Evolutionary conservation across 495 filamentous ascomycete species (phyloP).

Genomic region (Parmelia sp.): DNA sequence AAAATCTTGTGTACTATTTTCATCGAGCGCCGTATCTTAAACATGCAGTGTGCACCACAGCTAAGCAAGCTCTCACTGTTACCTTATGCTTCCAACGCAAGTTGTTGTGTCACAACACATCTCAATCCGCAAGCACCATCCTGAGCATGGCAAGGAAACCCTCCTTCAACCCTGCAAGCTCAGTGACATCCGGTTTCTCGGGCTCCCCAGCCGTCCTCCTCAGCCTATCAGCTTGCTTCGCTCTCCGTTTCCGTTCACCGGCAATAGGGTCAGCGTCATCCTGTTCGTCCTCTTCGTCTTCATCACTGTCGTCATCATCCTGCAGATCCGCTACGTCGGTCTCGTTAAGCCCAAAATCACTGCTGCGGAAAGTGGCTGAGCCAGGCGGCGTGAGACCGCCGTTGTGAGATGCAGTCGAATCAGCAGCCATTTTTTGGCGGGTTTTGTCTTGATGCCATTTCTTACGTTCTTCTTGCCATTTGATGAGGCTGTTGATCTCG

Average conservation of each 20-base stretch:
- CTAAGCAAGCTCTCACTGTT: neutral
- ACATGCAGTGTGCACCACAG: neutral
- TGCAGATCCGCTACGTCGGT: conserved; percentile 26
- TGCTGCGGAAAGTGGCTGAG: conserved; percentile 55
- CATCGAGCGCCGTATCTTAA: neutral
- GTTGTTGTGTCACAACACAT: neutral
- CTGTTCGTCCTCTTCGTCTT: conserved; percentile 67
- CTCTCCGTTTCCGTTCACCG: conserved; percentile 70
- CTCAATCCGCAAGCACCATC: conserved; percentile 72
- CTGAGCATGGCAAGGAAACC: conserved; percentile 81
- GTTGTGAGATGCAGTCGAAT: conserved; percentile 41
- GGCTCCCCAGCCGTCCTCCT: conserved; percentile 84
- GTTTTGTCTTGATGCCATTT: conserved; percentile 98
- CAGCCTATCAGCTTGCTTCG: conserved; percentile 68
- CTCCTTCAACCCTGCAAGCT: conserved; percentile 70
- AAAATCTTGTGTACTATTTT: too few species aligned
- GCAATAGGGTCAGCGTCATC: conserved; percentile 80
- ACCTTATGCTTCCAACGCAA: neutral
- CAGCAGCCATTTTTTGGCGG: conserved; percentile 94
- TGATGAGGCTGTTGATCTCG: conserved; percentile 78
- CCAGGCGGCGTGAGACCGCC: conserved; percentile 40
- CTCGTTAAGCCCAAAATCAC: conserved; percentile 84
- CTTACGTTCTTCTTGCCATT: conserved; percentile 92
- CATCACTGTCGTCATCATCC: conserved; percentile 27
- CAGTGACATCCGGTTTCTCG: conserved; percentile 68